Base-by-base conservation (phyloP, 352 stramenopile genomes). In the Phytopythium delawarense region DNA sequence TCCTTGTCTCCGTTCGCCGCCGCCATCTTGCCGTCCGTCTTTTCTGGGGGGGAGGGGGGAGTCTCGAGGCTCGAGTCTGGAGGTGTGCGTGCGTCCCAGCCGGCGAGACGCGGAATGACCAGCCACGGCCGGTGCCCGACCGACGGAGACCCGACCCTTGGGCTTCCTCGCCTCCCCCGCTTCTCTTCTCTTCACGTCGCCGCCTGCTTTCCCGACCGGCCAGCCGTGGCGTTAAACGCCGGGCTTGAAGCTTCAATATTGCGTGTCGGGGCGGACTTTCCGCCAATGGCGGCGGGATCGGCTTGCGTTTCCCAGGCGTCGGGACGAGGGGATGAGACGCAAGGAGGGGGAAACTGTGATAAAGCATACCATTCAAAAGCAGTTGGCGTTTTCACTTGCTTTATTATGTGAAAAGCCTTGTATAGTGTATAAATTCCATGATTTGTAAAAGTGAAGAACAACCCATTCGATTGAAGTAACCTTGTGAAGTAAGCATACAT, bases 11-110 rank as follows among this genome's bases (percentile, higher is more conserved):
- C 44, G 44, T 50, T 50, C n/a, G 44, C 44, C 9, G 42, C 42
- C 20, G 42, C 42, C 42, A 49, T 75, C 66, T 28, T 32, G 53
- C 46, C 45, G 62, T 59, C 58, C 15, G 46, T 37, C 12, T 21
- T 15, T 21, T 44, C 28, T 28, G n/a, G 9, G 20, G n/a, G 12
- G 35, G 21, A 59, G 2, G 34, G 34, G 35, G 4, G 35, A 40
- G 8, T 40, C 34, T 39, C 34, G 34, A 12, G 11, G 34, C 34
- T 39, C 11, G 34, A 12, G 11, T 8, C 34, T 16, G 2, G 11
- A 51, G 21, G 45, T 51, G 42, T 8, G 49, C 34, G 42, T 8
- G 49, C 34, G 58, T 23, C 21, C 50, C 18, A 39, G 52, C 13
- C 0, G 49, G 50, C 12, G 21, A 54, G 46, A 44, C 45, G 32